Evolutionary conservation across 208 protist species (phyloP).

Genomic region (Trichomonas gallinae): DNA sequence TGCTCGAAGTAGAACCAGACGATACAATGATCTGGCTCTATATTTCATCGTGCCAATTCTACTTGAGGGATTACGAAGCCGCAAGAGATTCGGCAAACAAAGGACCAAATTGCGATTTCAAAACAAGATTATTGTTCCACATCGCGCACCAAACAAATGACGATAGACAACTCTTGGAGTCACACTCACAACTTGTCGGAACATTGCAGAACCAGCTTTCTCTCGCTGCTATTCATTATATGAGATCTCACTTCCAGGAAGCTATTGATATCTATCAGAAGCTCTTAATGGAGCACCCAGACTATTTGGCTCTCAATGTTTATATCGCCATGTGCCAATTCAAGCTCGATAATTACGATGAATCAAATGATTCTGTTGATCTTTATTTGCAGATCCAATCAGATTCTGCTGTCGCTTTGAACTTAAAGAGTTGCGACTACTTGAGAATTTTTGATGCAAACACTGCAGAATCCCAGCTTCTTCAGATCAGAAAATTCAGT

Average conservation of each 20-base stretch:
- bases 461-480: background rate
- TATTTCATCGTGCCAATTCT: background rate
- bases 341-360: constrained; percentile 84
- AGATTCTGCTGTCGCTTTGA: background rate
- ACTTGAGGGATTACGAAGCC: background rate
- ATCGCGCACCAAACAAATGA: constrained; percentile 4
- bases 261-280: constrained; percentile 88
- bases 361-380: constrained; percentile 19
- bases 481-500: background rate
- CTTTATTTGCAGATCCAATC: background rate
- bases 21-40: background rate
- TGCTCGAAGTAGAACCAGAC: background rate
- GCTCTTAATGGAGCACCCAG: constrained; percentile 68
- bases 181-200: background rate
- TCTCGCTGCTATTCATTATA: constrained; percentile 66
- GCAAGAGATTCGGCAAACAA: background rate
- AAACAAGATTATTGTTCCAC: background rate
- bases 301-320: constrained; percentile 50
- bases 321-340: constrained; percentile 92
- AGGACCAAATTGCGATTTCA: background rate
- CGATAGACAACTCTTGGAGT: background rate
- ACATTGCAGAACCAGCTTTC: background rate
- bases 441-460: background rate
- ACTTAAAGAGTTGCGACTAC: background rate
- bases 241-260: constrained; percentile 75